phyloP scores from a whole-genome alignment of 306 rosid genomes.

The Neltuma alba region DNA sequence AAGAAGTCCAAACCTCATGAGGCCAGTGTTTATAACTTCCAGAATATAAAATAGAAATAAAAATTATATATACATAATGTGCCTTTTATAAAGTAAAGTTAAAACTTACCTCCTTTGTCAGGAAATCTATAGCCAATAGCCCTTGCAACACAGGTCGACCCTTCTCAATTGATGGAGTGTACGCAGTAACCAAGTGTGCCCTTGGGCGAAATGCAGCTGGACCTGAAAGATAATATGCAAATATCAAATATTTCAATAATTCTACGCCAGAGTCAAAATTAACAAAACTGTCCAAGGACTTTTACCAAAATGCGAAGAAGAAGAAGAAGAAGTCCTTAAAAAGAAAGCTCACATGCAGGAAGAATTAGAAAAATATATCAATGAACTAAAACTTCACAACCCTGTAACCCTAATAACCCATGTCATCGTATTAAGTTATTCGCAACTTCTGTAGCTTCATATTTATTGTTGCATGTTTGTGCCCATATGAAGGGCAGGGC shows the following conservation, averaged over 20 bases:
- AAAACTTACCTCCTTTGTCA: slow-evolving; percentile 86
- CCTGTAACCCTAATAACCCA: not conserved
- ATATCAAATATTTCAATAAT: slow-evolving; percentile 31
- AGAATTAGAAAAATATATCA: not conserved
- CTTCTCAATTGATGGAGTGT: slow-evolving; percentile 81
- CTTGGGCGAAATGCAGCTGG: slow-evolving; percentile 99
- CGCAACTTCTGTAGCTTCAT: slow-evolving; percentile 25
- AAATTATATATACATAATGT: not conserved
- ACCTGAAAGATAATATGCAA: slow-evolving; percentile 61
- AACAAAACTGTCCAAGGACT: slow-evolving; percentile 18
- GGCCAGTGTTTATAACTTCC: slow-evolving; percentile 14
- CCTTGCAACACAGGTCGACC: slow-evolving; percentile 99
- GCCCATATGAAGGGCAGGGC: not conserved
- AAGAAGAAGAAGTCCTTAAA: too few species aligned
- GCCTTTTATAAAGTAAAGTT: slow-evolving; percentile 17
- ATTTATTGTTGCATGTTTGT: not conserved
- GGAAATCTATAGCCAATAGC: slow-evolving; percentile 88
- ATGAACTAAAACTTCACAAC: slow-evolving; percentile 2
- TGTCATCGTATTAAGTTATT: slow-evolving; percentile 18
- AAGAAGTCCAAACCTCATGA: slow-evolving; percentile 12
- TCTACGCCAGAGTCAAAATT: slow-evolving; percentile 12
- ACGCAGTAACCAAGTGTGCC: slow-evolving; percentile 78
- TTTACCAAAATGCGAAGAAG: slow-evolving; percentile 28
- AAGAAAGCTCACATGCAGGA: not conserved
- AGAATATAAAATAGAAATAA: slow-evolving; percentile 15